A percentile compares a stretch with the other conserved stretches of the same genome.
phyloP scores from a whole-genome alignment of 331 rosid species.

The Malus hybrid region DNA sequence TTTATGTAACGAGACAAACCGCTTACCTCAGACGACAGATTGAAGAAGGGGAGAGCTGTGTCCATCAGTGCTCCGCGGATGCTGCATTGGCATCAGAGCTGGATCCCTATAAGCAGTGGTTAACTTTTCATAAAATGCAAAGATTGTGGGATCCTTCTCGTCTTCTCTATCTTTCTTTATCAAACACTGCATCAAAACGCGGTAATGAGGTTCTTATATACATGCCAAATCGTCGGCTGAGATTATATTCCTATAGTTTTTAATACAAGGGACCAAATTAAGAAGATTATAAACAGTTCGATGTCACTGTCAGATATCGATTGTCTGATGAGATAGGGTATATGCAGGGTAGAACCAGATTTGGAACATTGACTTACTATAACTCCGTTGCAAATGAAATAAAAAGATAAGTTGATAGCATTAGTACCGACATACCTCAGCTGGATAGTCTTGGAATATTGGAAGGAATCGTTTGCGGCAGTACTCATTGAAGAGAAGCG shows the following conservation, averaged over 20 bases:
- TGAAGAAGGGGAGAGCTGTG: constrained; percentile 49
- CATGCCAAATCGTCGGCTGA: neutral
- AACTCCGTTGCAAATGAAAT: no score
- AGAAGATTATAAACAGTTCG: no score
- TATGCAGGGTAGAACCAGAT: neutral
- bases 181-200: constrained; percentile 52
- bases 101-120: constrained; percentile 58
- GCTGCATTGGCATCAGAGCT: constrained; percentile 34
- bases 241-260: neutral
- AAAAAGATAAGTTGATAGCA: neutral
- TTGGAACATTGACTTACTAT: neutral
- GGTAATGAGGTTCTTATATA: neutral
- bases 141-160: constrained; percentile 33
- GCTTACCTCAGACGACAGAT: constrained; percentile 22
- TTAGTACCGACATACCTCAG: constrained; percentile 42
- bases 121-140: constrained; percentile 46
- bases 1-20: neutral
- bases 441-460: constrained; percentile 45
- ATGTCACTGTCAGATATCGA: neutral
- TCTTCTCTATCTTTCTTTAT: constrained; percentile 66
- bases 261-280: neutral
- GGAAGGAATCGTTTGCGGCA: constrained; percentile 65
- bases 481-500: constrained; percentile 69
- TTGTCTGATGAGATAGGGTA: neutral
- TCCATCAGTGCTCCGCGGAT: constrained; percentile 27